These are phyloP conservation scores for Lolium rigidum DNA, from an alignment of 176 grass and related monocot species.

Conservation along the genomic window DNA sequence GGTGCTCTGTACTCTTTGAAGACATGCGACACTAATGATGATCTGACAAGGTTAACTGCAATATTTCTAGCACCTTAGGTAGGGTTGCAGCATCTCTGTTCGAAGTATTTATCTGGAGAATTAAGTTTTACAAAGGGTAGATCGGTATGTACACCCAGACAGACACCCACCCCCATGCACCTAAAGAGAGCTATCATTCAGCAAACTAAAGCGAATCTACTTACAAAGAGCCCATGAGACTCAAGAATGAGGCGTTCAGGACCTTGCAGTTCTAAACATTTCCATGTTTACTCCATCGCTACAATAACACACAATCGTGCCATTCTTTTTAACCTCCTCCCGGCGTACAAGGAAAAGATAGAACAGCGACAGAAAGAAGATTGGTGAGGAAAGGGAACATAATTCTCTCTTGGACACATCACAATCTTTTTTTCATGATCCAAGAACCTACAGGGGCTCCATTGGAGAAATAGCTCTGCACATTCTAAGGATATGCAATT, in stretches of 20 bases:
- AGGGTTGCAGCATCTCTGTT: no score
- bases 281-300: constrained; percentile 35
- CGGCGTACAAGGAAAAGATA: constrained; percentile 14
- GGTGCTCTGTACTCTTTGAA: no score
- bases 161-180: not conserved
- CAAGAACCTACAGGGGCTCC: constrained; percentile 46
- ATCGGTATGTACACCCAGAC: not conserved
- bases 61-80: no score
- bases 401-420: constrained; percentile 8
- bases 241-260: constrained; percentile 21
- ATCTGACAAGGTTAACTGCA: no score
- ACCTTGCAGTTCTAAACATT: constrained; percentile 20
- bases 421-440: constrained; percentile 41
- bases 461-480: constrained; percentile 52
- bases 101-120: no score
- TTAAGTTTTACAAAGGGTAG: not conserved
- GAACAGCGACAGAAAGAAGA: constrained; percentile 24
- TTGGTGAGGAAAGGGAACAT: constrained; percentile 24
- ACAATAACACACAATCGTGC: constrained; percentile 31
- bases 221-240: constrained; percentile 40
- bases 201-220: constrained; percentile 39
- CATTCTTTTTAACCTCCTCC: constrained; percentile 13
- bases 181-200: not conserved
- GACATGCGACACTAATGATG: no score
- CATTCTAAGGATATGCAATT: constrained; percentile 30